phyloP scores from a whole-genome alignment of 2,329 filamentous ascomycete genomes.

The Botrytis fabae region DNA sequence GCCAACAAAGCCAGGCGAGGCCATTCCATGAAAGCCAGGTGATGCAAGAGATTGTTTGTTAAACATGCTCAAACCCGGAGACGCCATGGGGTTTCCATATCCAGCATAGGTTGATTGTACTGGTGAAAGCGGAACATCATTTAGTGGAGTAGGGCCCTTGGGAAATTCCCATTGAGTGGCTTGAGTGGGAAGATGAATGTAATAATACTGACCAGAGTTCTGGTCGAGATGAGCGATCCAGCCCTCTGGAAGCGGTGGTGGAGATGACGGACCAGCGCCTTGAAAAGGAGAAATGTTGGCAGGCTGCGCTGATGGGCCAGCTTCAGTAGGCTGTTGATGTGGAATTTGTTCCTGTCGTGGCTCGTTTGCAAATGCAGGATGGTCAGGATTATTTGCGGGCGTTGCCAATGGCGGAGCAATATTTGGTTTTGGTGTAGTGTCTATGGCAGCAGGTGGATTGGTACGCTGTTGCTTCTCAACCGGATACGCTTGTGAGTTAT shows the following conservation, averaged over 20 bases:
- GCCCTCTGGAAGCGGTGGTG: slow-evolving; percentile 90
- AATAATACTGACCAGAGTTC: slow-evolving; percentile 97
- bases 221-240: slow-evolving; percentile 98
- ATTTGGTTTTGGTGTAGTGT: slow-evolving; percentile 37
- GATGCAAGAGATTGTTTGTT: slow-evolving; percentile 63
- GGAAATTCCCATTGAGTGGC: slow-evolving; percentile 99
- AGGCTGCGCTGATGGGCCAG: slow-evolving; percentile 35
- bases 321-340: slow-evolving; percentile 33
- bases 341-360: slow-evolving; percentile 47
- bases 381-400: slow-evolving; percentile 58
- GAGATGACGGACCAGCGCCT: slow-evolving; percentile 69
- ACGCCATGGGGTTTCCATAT: slow-evolving; percentile 71
- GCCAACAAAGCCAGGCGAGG: slow-evolving; percentile 19
- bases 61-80: slow-evolving; percentile 58
- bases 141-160: slow-evolving; percentile 88
- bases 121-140: slow-evolving; percentile 78
- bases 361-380: slow-evolving; percentile 92
- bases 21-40: slow-evolving; percentile 18
- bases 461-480: slow-evolving; percentile 63
- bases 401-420: slow-evolving; percentile 43
- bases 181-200: slow-evolving; percentile 93
- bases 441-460: slow-evolving; percentile 35
- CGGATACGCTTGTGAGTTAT: slow-evolving; percentile 61
- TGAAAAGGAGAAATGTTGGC: slow-evolving; percentile 45
- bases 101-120: slow-evolving; percentile 48